A percentile compares a stretch with the other conserved stretches of the same genome.
phyloP scores from a whole-genome alignment of 768 basidiomycete genomes.

The Phallus indusiatus region DNA sequence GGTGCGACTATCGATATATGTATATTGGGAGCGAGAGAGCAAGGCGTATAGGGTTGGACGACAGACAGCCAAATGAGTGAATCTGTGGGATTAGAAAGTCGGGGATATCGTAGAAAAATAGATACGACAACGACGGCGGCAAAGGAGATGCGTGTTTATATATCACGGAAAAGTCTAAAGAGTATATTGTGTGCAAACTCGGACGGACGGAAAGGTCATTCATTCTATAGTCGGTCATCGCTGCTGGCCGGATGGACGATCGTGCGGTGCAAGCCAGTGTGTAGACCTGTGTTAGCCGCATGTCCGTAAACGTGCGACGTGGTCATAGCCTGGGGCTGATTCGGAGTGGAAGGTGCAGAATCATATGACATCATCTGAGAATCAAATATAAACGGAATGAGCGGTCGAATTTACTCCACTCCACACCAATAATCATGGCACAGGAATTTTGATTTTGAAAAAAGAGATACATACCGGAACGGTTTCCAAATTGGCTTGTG shows the following conservation, averaged over 20 bases:
- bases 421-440: no score
- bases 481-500: not conserved
- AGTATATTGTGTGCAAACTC: not conserved
- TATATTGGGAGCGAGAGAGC: no score
- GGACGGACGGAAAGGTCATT: no score
- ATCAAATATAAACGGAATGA: not conserved
- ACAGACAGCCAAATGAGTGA: not conserved
- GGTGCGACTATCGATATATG: no score
- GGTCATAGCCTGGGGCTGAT: not conserved
- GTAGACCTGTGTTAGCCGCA: not conserved
- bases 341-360: not conserved
- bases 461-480: not conserved
- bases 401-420: no score
- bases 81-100: not conserved
- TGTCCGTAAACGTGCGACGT: not conserved
- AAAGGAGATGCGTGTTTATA: not conserved
- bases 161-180: not conserved
- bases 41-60: no score
- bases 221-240: not conserved
- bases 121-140: not conserved
- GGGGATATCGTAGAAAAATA: not conserved
- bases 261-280: not conserved
- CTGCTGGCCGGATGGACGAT: not conserved
- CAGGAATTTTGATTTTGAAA: not conserved
- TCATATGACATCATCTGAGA: not conserved